A percentile compares a stretch with the other conserved stretches of the same genome.
Conservation (phyloP, 2,329 filamentous ascomycete species). For the Colletotrichum chrysophilum region DNA sequence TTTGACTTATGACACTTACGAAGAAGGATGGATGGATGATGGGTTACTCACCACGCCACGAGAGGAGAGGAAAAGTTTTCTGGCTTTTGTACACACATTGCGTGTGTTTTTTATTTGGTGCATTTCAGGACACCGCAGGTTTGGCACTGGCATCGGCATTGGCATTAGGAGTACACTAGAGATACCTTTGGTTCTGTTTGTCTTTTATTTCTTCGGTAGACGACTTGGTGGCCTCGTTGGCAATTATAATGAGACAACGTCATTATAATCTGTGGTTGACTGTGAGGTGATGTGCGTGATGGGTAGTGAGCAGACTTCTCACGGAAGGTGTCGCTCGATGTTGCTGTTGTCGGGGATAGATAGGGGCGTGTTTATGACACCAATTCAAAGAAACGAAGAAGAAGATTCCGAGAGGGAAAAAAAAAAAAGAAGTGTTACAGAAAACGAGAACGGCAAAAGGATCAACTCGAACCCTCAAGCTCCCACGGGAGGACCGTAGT, state of each 20-base stretch:
- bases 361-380: neutral
- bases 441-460: neutral
- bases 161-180: neutral
- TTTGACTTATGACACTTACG: neutral
- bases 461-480: neutral
- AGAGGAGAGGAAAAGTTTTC: neutral
- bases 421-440: neutral
- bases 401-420: rapidly evolving
- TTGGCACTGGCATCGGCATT: neutral
- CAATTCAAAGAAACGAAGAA: neutral
- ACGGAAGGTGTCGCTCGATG: neutral
- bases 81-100: neutral
- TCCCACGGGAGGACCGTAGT: neutral
- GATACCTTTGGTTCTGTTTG: neutral
- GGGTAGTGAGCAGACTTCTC: neutral
- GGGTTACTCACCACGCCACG: no score
- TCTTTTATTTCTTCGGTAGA: neutral
- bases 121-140: neutral
- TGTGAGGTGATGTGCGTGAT: neutral
- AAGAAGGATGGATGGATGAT: neutral
- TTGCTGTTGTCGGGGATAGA: neutral
- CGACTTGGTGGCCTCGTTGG: neutral
- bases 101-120: neutral
- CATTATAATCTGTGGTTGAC: rapidly evolving
- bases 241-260: neutral